Evolutionary conservation across 352 stramenopile genomes (phyloP).

Genomic region (Stephanocyclus meneghinianus): DNA sequence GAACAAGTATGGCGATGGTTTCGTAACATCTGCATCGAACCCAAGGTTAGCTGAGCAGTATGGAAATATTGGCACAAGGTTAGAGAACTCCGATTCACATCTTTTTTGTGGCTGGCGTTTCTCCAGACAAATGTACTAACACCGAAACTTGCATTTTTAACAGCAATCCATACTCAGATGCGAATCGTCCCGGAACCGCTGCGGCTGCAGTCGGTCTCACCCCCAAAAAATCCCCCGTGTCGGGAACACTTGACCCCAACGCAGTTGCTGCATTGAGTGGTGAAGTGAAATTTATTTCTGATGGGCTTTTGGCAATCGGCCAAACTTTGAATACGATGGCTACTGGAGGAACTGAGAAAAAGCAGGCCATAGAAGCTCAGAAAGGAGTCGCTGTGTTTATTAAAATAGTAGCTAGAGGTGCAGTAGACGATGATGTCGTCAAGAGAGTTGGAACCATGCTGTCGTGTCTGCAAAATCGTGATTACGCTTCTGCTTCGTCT

Average conservation of each 20-base stretch:
- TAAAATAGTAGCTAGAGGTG: constrained; percentile 74
- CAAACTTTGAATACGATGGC: constrained; percentile 49
- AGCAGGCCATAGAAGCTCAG: constrained; percentile 78
- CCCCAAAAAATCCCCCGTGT: constrained; percentile 64
- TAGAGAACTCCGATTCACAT: background rate
- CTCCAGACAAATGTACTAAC: background rate
- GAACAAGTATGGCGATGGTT: constrained; percentile 83
- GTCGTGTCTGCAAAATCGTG: constrained; percentile 57
- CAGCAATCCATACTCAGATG: constrained; percentile 76
- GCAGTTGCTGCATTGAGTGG: constrained; percentile 49
- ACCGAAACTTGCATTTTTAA: constrained; percentile 1
- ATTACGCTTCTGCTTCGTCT: constrained; percentile 68
- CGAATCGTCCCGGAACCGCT: constrained; percentile 68
- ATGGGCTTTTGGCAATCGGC: constrained; percentile 71
- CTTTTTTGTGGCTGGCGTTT: background rate
- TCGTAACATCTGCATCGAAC: constrained; percentile 81
- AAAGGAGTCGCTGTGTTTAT: constrained; percentile 80
- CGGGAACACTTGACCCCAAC: constrained; percentile 61
- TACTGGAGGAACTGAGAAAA: constrained; percentile 71
- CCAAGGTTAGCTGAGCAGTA: constrained; percentile 81
- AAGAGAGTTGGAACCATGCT: constrained; percentile 69
- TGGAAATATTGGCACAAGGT: constrained; percentile 82
- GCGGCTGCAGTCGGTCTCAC: constrained; percentile 33
- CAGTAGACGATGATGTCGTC: constrained; percentile 67
- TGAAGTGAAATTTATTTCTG: constrained; percentile 71